Percentiles rank a stretch among this genome's conserved stretches.
These are phyloP conservation scores for Gymnopilus dilepis DNA, from an alignment of 768 basidiomycete genomes.

Conservation along the genomic window DNA sequence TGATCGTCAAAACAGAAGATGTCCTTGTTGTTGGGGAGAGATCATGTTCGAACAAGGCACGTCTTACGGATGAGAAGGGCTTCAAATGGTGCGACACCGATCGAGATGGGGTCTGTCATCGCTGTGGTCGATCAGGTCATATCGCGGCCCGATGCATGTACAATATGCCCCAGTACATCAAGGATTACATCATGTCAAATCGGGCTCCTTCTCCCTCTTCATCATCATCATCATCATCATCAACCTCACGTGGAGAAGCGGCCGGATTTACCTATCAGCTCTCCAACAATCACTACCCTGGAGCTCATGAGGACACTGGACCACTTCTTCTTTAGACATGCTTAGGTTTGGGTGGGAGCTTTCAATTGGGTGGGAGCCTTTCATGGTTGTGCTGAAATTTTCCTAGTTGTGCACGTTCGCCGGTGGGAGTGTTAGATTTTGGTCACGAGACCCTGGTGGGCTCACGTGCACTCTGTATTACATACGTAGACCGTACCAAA, in stretches of 20 bases:
- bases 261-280: too few species aligned
- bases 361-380: conserved; percentile 2
- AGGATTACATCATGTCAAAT: conserved; percentile 17
- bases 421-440: conserved; percentile 5
- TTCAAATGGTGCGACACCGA: conserved; percentile 19
- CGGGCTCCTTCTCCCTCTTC: neutral
- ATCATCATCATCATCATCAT: neutral
- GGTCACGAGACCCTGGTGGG: conserved; percentile 6
- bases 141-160: conserved; percentile 20
- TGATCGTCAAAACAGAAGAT: neutral
- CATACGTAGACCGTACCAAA: neutral
- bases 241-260: too few species aligned
- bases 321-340: conserved; percentile 13
- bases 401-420: neutral
- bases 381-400: neutral
- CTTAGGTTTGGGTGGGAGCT: conserved; percentile 2
- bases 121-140: conserved; percentile 18
- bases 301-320: too few species aligned
- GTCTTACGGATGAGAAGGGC: conserved; percentile 14
- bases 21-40: neutral
- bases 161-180: conserved; percentile 20
- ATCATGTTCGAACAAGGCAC: neutral
- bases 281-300: too few species aligned
- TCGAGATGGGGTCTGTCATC: conserved; percentile 15
- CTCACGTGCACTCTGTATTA: neutral